Base-by-base conservation (phyloP, 768 basidiomycete genomes). In the Lyophyllum semitale region DNA sequence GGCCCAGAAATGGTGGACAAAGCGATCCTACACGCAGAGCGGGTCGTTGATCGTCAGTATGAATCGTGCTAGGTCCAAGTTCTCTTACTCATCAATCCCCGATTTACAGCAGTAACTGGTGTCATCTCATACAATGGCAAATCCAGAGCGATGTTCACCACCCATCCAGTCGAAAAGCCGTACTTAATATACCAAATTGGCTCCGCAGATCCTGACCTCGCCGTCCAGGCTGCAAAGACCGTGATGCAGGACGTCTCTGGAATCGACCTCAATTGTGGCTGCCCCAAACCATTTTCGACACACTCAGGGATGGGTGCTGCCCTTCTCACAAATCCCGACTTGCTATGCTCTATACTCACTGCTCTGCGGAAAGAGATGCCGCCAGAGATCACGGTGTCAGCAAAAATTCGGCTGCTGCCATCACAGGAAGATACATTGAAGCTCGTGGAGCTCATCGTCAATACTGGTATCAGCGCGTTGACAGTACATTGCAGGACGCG, bases 251-350 rank as follows among this genome's bases (percentile, higher is more conserved):
- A 99, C 64, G 87, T 99, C 27, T 87, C 95, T 0, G 97, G 95
- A 18, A 80, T 99, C 63, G 97, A 98, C 69, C 87, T 99, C 57
- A 98, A 98, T 69, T 98, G 97, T 66, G 97, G 96, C 0, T 99
- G 96, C 66, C 95, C 95, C 0, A 96, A 96, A 64, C 91, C 95
- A 0, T 98, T 98, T 71, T 96, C 94, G 20, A 94, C 93, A 0
- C 89, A 91, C 61, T 74, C 88, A 0, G 97, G 97, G 0, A 98
- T 98, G 95, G 97, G 97, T 8, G 96, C 97, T 0, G 96, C 95
- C 2, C 78, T 99, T 13, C 84, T 99, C 48, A 85, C 90, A 3
- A 96, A 90, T 32, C 95, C 97, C 0, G 94, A 98, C 65, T 76
- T 94, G 29, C 81, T 99, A 8, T 95, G 94, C 66, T 81, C 88